Conservation (phyloP, 177 flowering plant species). For the Vitis hybrid region DNA sequence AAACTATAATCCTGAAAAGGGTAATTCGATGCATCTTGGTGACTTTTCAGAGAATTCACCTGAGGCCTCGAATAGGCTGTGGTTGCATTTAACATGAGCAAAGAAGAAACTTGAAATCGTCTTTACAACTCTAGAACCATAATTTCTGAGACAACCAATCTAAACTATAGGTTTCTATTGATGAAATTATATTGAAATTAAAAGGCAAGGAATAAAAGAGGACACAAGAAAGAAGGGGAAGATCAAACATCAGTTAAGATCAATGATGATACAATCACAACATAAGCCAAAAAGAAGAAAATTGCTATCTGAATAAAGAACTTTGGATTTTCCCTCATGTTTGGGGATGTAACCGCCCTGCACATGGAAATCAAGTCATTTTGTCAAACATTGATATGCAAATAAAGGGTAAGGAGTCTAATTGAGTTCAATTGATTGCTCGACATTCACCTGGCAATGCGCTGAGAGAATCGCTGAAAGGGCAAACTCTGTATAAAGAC, state of each 20-base stretch:
- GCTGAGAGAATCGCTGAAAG: conserved; percentile 82
- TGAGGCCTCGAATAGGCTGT: not conserved
- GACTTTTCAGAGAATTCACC: not conserved
- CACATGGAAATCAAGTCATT: conserved; percentile 13
- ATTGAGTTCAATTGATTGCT: not conserved
- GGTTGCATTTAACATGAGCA: too few species aligned
- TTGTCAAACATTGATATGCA: not conserved
- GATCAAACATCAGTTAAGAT: conserved; percentile 83
- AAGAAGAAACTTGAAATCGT: not conserved
- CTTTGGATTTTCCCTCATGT: conserved; percentile 96
- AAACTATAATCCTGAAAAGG: too few species aligned
- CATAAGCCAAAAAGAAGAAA: conserved; percentile 88
- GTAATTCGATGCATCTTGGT: too few species aligned
- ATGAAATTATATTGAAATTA: not conserved
- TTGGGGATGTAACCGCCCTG: conserved; percentile 98
- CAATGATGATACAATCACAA: conserved; percentile 90
- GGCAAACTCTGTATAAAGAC: conserved; percentile 97
- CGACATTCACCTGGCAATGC: conserved; percentile 69
- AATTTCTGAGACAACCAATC: not conserved
- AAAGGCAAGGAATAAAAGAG: not conserved
- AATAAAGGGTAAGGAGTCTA: too few species aligned
- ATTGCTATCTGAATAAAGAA: conserved; percentile 86
- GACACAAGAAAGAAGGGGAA: not conserved
- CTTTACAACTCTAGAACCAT: not conserved
- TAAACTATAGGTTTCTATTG: conserved; percentile 5